Conservation (phyloP, 306 rosid species). For the Medicago ruthenica region DNA sequence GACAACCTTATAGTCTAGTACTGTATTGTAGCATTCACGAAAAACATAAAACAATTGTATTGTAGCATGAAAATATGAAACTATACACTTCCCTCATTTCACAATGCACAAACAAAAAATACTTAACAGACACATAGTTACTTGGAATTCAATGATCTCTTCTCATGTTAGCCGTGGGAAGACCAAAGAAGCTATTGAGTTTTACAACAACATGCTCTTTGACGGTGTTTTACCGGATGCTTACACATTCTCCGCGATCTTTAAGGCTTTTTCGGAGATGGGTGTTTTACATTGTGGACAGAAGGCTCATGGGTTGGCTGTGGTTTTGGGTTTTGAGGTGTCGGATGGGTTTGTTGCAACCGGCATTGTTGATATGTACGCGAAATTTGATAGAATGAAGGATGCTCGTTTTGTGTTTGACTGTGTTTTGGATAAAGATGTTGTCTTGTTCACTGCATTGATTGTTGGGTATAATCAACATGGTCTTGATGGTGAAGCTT, state of each 20-base stretch:
- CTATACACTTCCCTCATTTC: conserved; percentile 55
- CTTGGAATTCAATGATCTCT: conserved; percentile 70
- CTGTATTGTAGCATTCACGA: no score
- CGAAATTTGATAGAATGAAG: no score
- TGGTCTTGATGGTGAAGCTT: no score
- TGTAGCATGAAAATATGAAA: conserved; percentile 37
- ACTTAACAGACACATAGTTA: conserved; percentile 52
- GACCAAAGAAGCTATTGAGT: conserved; percentile 57
- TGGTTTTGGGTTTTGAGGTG: conserved; percentile 78
- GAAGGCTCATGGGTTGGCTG: conserved; percentile 70
- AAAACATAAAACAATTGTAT: not conserved
- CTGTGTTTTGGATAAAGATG: no score
- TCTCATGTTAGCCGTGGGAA: conserved; percentile 46
- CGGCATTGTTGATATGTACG: no score
- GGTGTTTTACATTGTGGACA: conserved; percentile 49
- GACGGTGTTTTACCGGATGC: conserved; percentile 70
- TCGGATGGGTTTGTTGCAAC: no score
- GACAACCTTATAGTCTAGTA: no score
- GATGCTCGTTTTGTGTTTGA: no score
- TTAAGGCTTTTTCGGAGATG: conserved; percentile 64
- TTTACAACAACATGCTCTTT: conserved; percentile 55
- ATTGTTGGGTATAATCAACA: no score
- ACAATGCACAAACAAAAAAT: conserved; percentile 50
- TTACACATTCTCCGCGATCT: conserved; percentile 63
- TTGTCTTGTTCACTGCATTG: no score